A percentile compares a stretch with the other conserved stretches of the same genome.
These are phyloP conservation scores for Amauroascus niger DNA, from an alignment of 2,329 filamentous ascomycete species.

Conservation along the genomic window DNA sequence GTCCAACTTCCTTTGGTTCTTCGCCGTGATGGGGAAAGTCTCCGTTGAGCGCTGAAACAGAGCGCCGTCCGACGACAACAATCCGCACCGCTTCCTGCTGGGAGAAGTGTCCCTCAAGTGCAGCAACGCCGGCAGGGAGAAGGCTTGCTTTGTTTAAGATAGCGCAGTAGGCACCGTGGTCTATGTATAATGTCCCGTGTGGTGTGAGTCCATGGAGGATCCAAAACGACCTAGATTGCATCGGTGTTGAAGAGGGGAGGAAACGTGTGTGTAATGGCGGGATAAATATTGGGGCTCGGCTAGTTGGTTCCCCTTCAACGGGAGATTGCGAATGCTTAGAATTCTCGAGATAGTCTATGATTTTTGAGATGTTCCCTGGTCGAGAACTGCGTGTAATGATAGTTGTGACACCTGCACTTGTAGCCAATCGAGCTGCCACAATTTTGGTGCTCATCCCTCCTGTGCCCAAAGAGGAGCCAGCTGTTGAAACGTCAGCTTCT, in stretches of 20 bases:
- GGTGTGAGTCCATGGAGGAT: slow-evolving; percentile 83
- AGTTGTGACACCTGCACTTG: slow-evolving; percentile 88
- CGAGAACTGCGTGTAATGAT: slow-evolving; percentile 91
- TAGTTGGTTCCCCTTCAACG: slow-evolving; percentile 24
- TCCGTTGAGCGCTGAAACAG: slow-evolving; percentile 32
- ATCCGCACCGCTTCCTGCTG: slow-evolving; percentile 88
- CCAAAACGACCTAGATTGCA: slow-evolving; percentile 94
- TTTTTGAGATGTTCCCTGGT: slow-evolving; percentile 80
- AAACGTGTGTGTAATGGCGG: slow-evolving; percentile 85
- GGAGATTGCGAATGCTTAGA: slow-evolving; percentile 22
- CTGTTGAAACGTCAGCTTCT: slow-evolving; percentile 80
- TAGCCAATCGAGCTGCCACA: slow-evolving; percentile 80
- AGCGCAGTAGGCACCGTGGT: slow-evolving; percentile 75
- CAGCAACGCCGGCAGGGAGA: slow-evolving; percentile 80
- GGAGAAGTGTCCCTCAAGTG: slow-evolving; percentile 76
- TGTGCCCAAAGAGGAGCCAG: slow-evolving; percentile 80
- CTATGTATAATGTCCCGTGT: slow-evolving; percentile 86
- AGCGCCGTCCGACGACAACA: slow-evolving; percentile 58
- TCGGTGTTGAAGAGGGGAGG: slow-evolving; percentile 70
- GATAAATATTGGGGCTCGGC: slow-evolving; percentile 27
- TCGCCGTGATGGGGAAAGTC: slow-evolving; percentile 32
- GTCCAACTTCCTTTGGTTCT: slow-evolving; percentile 62
- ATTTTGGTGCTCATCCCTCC: slow-evolving; percentile 98
- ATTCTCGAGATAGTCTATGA: slow-evolving; percentile 67
- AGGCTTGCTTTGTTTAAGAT: slow-evolving; percentile 76